A percentile compares a stretch with the other conserved stretches of the same genome.
These are phyloP conservation scores for Aspergillus fructus DNA, from an alignment of 2,329 filamentous ascomycete species.

Conservation along the genomic window DNA sequence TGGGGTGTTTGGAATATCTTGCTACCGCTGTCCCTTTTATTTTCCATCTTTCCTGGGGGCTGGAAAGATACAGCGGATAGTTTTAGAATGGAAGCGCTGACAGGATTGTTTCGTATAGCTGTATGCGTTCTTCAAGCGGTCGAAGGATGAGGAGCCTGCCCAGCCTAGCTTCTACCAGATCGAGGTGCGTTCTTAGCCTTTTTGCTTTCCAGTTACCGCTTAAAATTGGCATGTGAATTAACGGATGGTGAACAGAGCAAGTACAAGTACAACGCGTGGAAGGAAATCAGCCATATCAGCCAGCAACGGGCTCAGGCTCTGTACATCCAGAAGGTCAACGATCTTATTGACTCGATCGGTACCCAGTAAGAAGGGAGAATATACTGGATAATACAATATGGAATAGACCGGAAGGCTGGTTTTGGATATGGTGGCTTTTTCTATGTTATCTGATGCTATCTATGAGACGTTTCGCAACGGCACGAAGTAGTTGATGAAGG, in stretches of 20 bases:
- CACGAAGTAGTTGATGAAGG: neutral
- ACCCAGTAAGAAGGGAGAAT: constrained; percentile 16
- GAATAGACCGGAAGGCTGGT: neutral
- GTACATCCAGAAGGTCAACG: constrained; percentile 73
- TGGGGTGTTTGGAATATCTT: neutral
- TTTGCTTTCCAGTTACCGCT: neutral
- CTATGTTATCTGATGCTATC: neutral
- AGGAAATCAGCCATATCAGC: constrained; percentile 64
- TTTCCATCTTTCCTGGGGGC: no score
- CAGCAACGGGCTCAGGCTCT: constrained; percentile 68
- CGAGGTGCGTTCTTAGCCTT: constrained; percentile 15
- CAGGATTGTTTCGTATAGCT: constrained; percentile 8
- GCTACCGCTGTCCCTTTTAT: no score
- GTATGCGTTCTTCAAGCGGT: constrained; percentile 23
- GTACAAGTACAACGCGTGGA: constrained; percentile 77
- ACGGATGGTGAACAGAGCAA: constrained; percentile 59
- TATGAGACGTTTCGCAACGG: neutral
- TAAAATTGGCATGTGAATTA: neutral
- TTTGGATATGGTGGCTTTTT: constrained; percentile 5
- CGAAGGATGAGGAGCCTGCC: constrained; percentile 13
- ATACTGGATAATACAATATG: neutral
- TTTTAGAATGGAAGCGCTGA: neutral
- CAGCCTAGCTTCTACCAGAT: constrained; percentile 19
- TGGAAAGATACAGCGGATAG: no score
- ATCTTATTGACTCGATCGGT: constrained; percentile 68